phyloP scores from a whole-genome alignment of 2,329 filamentous ascomycete genomes.

The Cryphonectria parasitica region DNA sequence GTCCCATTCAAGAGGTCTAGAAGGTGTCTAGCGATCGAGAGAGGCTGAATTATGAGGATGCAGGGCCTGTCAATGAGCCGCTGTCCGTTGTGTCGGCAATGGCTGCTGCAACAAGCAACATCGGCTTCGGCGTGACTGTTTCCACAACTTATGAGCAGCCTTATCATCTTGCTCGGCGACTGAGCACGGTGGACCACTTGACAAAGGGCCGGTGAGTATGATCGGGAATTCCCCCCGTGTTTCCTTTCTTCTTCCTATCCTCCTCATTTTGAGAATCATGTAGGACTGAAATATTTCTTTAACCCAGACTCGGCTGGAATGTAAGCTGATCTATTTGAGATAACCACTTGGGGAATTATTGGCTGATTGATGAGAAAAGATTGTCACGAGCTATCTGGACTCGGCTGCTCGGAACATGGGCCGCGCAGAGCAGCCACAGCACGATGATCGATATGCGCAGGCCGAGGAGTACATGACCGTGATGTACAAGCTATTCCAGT shows the following conservation, averaged over 20 bases:
- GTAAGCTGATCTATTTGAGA: constrained; percentile 34
- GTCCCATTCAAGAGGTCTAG: background rate
- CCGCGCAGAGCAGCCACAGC: constrained; percentile 58
- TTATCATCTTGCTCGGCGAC: constrained; percentile 66
- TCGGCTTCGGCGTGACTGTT: constrained; percentile 71
- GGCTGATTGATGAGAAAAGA: constrained; percentile 35
- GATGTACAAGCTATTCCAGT: constrained; percentile 56
- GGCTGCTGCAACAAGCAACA: constrained; percentile 67
- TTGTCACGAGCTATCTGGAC: constrained; percentile 71
- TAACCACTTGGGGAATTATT: background rate
- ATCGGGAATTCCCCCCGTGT: background rate
- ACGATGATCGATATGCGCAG: constrained; percentile 64
- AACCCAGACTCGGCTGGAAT: constrained; percentile 50
- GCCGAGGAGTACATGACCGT: constrained; percentile 66
- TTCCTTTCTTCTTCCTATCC: too few relatives aligned
- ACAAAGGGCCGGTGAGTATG: constrained; percentile 56
- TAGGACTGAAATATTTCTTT: background rate
- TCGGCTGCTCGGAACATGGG: constrained; percentile 68
- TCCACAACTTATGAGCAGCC: constrained; percentile 72
- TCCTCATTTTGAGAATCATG: background rate
- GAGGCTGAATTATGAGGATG: background rate
- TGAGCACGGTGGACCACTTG: constrained; percentile 70
- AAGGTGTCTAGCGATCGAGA: background rate
- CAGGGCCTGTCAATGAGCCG: constrained; percentile 68
- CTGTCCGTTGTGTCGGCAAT: constrained; percentile 66